Evolutionary conservation across 768 basidiomycete species (phyloP).

Genomic region (Pholiota microspora): DNA sequence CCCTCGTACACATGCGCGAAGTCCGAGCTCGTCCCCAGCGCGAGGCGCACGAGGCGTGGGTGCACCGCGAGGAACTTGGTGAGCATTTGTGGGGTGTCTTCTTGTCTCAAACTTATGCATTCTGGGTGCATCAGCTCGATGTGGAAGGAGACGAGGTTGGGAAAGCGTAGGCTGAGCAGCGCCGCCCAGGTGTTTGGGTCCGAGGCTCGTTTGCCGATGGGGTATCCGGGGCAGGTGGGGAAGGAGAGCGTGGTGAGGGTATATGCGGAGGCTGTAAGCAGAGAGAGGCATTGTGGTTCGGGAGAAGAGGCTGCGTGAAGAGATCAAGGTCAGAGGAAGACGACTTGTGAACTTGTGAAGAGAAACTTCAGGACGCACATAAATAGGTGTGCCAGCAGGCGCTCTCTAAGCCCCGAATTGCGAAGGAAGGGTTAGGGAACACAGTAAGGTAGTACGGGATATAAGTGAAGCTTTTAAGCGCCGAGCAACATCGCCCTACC

Average conservation of each 20-base stretch:
- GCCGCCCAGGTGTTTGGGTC: background rate
- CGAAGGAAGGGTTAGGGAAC: background rate
- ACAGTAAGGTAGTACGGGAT: background rate
- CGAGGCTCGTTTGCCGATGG: background rate
- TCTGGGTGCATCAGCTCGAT: background rate
- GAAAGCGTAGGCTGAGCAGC: constrained; percentile 5
- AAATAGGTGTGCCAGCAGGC: constrained; percentile 1
- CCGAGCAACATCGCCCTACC: background rate
- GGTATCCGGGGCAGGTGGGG: constrained; percentile 6
- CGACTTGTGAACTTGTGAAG: background rate
- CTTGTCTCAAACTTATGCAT: background rate
- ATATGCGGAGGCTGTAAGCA: background rate
- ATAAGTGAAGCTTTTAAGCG: constrained; percentile 2
- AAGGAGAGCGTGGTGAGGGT: constrained; percentile 5
- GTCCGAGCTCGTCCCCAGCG: background rate
- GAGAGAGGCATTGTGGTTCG: constrained; percentile 2
- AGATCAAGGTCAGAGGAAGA: background rate
- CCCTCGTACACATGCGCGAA: constrained; percentile 4
- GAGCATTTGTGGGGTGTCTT: background rate
- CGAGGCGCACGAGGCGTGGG: background rate
- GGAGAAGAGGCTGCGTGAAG: constrained; percentile 1
- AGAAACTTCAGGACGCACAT: background rate
- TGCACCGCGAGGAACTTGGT: constrained; percentile 3
- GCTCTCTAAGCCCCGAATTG: constrained; percentile 2
- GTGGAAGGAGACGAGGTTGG: background rate